Conservation (phyloP, 2,329 filamentous ascomycete genomes). For the Ophiostoma sp. region DNA sequence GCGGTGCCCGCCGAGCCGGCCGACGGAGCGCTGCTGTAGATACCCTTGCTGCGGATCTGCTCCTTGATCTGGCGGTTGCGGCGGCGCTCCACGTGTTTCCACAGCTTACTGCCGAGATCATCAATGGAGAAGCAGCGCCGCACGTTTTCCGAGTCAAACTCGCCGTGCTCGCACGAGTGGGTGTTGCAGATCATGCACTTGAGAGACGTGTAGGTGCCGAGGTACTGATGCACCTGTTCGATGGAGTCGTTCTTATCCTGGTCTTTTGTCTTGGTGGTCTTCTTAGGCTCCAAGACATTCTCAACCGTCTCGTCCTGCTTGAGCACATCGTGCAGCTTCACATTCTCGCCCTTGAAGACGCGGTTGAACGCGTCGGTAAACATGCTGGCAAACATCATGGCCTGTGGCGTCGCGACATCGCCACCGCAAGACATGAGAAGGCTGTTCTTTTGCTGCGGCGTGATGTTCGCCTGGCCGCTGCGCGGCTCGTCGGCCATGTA, state of each 20-base stretch:
- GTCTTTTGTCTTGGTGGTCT: conserved; percentile 40
- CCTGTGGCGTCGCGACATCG: conserved; percentile 37
- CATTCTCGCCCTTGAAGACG: conserved; percentile 46
- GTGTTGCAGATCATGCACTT: conserved; percentile 56
- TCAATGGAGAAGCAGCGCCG: conserved; percentile 51
- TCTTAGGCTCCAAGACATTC: conserved; percentile 49
- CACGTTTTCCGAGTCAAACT: conserved; percentile 51
- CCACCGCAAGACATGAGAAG: conserved; percentile 45
- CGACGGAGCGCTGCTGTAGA: not conserved
- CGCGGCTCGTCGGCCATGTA: conserved; percentile 46
- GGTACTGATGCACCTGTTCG: conserved; percentile 41
- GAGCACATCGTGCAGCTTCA: conserved; percentile 49
- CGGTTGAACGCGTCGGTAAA: conserved; percentile 55
- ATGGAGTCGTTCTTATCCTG: conserved; percentile 37
- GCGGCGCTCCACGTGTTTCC: conserved; percentile 26
- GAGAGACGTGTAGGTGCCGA: conserved; percentile 52
- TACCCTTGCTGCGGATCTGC: conserved; percentile 3
- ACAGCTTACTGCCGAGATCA: conserved; percentile 26
- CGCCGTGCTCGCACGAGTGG: conserved; percentile 57
- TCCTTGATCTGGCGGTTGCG: conserved; percentile 31
- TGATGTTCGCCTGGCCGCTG: conserved; percentile 41
- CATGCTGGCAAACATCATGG: conserved; percentile 42
- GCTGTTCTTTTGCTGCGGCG: conserved; percentile 51
- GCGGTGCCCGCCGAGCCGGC: not conserved
- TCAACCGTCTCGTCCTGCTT: conserved; percentile 51